Percentiles rank a stretch among this genome's conserved stretches.
These are phyloP conservation scores for Sclerotinia subarctica DNA, from an alignment of 2,329 filamentous ascomycete species.

Conservation along the genomic window DNA sequence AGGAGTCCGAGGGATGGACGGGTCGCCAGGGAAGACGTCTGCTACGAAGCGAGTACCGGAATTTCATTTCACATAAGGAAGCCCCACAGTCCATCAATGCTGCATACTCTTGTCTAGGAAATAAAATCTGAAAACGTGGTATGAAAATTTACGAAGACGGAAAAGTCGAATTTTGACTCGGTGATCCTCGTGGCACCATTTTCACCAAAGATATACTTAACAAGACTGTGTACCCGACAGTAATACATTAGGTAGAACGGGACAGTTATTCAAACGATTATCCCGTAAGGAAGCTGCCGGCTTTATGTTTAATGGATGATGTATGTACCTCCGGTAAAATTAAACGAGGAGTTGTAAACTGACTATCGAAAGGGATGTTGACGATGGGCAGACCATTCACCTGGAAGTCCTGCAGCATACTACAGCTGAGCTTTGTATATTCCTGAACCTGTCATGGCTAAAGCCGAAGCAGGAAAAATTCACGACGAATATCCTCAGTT, in stretches of 20 bases:
- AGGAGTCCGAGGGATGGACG: no score
- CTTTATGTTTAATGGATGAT: not conserved
- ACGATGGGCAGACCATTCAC: not conserved
- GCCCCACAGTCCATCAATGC: not conserved
- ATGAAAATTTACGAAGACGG: not conserved
- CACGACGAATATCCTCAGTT: not conserved
- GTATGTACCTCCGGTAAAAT: not conserved
- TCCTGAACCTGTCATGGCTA: not conserved
- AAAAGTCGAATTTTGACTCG: slow-evolving; percentile 1
- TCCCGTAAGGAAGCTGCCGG: not conserved
- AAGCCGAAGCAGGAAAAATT: not conserved
- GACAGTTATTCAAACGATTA: not conserved
- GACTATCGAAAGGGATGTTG: not conserved
- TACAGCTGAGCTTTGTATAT: not conserved
- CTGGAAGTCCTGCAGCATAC: not conserved
- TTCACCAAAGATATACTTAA: not conserved
- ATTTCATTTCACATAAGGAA: not conserved
- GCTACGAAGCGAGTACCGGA: not conserved
- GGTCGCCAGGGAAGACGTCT: not conserved
- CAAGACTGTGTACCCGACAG: not conserved
- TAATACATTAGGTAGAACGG: not conserved
- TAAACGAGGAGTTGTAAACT: not conserved
- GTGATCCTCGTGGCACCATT: slow-evolving; percentile 2
- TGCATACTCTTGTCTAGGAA: not conserved
- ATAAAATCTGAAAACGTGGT: not conserved